These are phyloP conservation scores for Trypanosomatidae sp. DNA, from an alignment of 208 protist species.

Conservation along the genomic window DNA sequence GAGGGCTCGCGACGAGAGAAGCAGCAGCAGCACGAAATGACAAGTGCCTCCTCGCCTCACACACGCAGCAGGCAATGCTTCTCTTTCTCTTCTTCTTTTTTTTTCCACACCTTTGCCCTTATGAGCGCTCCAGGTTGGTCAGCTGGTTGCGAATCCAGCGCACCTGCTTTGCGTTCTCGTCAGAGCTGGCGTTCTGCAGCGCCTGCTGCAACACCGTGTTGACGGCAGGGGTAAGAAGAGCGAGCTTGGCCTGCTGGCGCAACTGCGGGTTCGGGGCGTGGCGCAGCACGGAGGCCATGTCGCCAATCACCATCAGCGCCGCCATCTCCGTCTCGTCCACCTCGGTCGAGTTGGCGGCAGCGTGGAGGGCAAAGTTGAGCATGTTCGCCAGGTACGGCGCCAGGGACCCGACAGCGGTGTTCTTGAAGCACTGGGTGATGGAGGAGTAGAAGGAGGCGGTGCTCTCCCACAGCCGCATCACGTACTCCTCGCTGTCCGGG, in stretches of 20 bases:
- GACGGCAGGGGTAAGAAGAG: slow-evolving; percentile 49
- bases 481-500: slow-evolving; percentile 77
- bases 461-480: slow-evolving; percentile 78
- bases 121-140: slow-evolving; percentile 31
- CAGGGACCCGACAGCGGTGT: slow-evolving; percentile 31
- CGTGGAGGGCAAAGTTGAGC: slow-evolving; percentile 68
- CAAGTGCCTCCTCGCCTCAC: too few species aligned
- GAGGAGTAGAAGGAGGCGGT: slow-evolving; percentile 73
- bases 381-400: slow-evolving; percentile 69
- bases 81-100: too few species aligned
- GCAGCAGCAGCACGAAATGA: too few species aligned
- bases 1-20: too few species aligned
- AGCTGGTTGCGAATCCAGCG: slow-evolving; percentile 71
- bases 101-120: too few species aligned
- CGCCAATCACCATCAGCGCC: slow-evolving; percentile 75
- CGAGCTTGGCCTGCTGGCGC: slow-evolving; percentile 56
- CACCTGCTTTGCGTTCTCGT: slow-evolving; percentile 58
- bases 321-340: slow-evolving; percentile 62
- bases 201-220: slow-evolving; percentile 34
- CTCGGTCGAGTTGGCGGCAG: slow-evolving; percentile 38
- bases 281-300: slow-evolving; percentile 79
- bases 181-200: slow-evolving; percentile 13
- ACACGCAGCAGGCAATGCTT: too few species aligned
- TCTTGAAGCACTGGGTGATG: slow-evolving; percentile 83
- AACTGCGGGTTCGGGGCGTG: slow-evolving; percentile 41